These are phyloP conservation scores for Colletotrichum melonis DNA, from an alignment of 2,329 filamentous ascomycete species.

Conservation along the genomic window DNA sequence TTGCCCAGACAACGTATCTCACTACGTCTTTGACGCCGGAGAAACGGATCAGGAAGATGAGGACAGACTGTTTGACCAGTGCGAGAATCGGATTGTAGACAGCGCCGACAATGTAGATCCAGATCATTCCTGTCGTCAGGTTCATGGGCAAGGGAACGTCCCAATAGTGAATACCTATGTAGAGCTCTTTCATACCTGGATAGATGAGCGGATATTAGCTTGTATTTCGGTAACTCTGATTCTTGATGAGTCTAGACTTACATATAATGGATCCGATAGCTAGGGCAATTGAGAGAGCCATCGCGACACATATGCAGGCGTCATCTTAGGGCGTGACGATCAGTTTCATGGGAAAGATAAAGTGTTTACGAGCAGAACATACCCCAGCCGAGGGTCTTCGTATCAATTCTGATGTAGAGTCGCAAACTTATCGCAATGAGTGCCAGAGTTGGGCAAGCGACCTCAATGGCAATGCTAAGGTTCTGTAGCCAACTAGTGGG, in stretches of 20 bases:
- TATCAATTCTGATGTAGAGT: conserved; percentile 4
- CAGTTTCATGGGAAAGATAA: neutral
- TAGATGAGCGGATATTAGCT: neutral
- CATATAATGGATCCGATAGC: conserved; percentile 2
- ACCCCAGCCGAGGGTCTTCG: conserved; percentile 8
- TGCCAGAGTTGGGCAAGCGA: neutral
- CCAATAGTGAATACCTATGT: conserved; percentile 10
- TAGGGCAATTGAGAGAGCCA: neutral
- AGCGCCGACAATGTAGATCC: conserved; percentile 45
- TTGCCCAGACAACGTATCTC: conserved; percentile 41
- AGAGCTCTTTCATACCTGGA: neutral
- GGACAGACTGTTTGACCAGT: conserved; percentile 47
- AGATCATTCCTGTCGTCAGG: conserved; percentile 36
- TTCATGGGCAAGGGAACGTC: neutral
- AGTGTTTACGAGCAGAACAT: neutral
- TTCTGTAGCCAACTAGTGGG: conserved; percentile 3
- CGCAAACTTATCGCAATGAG: neutral
- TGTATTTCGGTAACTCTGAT: neutral
- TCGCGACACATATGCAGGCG: conserved; percentile 1
- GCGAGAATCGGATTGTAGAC: conserved; percentile 48
- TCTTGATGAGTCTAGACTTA: neutral
- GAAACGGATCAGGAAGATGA: conserved; percentile 47
- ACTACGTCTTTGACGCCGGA: conserved; percentile 43
- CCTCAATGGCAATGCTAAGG: conserved; percentile 6
- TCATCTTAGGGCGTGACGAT: neutral